Conservation (phyloP, 2,329 filamentous ascomycete genomes). For the Trichoderma koningiopsis region DNA sequence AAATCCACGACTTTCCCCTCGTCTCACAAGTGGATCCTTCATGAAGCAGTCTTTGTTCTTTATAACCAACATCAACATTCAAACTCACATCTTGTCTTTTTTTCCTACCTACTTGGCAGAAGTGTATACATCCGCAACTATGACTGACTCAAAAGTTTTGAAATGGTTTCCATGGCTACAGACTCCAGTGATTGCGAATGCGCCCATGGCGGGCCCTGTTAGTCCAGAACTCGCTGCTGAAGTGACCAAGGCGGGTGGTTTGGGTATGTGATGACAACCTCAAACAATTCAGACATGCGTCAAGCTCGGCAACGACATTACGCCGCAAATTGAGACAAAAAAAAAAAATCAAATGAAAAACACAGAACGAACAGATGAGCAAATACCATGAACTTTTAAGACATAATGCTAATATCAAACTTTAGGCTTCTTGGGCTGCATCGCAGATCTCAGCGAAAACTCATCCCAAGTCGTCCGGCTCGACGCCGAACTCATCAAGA, state of each 20-base stretch:
- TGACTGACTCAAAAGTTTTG: conserved; percentile 34
- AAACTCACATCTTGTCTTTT: not conserved
- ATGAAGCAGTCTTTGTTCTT: not conserved
- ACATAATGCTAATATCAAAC: not conserved
- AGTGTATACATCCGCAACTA: conserved; percentile 12
- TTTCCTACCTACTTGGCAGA: not conserved
- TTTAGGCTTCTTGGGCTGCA: conserved; percentile 39
- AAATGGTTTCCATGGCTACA: conserved; percentile 37
- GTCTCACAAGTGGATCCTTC: not conserved
- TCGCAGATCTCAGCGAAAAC: conserved; percentile 35
- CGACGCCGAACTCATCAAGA: conserved; percentile 37
- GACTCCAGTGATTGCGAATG: conserved; percentile 40
- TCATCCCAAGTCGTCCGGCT: conserved; percentile 40
- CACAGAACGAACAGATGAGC: conserved; percentile 20
- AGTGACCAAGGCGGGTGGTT: conserved; percentile 43
- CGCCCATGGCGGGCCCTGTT: conserved; percentile 42
- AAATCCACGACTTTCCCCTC: not conserved
- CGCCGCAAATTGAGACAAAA: not conserved
- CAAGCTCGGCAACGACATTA: not conserved
- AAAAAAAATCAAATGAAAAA: not conserved
- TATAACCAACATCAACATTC: not conserved
- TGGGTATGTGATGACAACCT: conserved; percentile 36
- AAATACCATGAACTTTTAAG: not conserved
- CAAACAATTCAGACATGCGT: not conserved
- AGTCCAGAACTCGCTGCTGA: conserved; percentile 41